Base-by-base conservation (phyloP, 108 stramenopile genomes). In the Nitzschia sp. region DNA sequence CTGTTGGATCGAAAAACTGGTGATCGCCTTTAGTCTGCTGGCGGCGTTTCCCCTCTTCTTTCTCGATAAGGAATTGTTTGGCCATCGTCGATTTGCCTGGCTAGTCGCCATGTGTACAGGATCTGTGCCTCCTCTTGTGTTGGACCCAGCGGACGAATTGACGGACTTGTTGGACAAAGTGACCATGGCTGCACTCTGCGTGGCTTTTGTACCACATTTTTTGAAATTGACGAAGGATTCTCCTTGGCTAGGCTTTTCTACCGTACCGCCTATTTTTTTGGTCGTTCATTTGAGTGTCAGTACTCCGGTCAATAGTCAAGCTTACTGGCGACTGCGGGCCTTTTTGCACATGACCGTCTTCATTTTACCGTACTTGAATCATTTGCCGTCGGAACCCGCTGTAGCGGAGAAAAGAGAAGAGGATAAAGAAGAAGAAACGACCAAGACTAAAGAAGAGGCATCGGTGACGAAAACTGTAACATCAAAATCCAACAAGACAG, bases 361-460 rank as follows among this genome's bases (percentile, higher is more conserved):
- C 22, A 57, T 57, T 25, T 4, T 57, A 6, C 55, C 55, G 4
- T 57, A 57, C 28, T 29, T 57, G 26, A 57, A 57, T 57, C 55
- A 57, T 29, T 29, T 57, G 31, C 28, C 55, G 29, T 25, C 55
- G 5, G 55, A 29, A 29, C 55, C 22, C 8, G 19, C 48, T 4
- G n/a, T n/a, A n/a, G n/a, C n/a, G n/a, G n/a, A n/a, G n/a, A n/a
- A n/a, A n/a, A n/a, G n/a, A n/a, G n/a, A n/a, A n/a, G n/a, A n/a
- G n/a, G n/a, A n/a, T n/a, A 50, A 50, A 50, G 4, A 21, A 21
- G 48, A 50, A 50, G 48, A 22, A 50, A 50, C 13, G 48, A n/a
- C 19, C 8, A n/a, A 50, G 38, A 41, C 38, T 9, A 41, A 41
- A 13, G 38, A 41, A 6, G 38, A 41, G 38, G 6, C 38, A 13